Evolutionary conservation across 768 basidiomycete genomes (phyloP).

Genomic region (Pleurotus ostreatus): DNA sequence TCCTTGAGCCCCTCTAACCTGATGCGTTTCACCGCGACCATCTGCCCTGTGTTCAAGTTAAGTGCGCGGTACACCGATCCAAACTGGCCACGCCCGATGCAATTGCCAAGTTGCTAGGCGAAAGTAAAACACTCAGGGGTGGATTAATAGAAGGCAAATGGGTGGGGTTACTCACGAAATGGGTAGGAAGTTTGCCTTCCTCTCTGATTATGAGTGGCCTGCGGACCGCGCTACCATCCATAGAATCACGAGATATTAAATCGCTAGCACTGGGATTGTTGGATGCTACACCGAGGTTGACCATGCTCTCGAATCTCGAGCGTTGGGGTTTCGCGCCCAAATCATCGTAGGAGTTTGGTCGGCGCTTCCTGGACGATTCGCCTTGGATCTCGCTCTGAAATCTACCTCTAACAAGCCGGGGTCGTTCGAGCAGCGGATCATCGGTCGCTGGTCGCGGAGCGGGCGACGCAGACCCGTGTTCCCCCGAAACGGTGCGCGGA

Average conservation of each 20-base stretch:
- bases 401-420: conserved; percentile 50
- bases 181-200: conserved; percentile 74
- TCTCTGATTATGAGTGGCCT: conserved; percentile 75
- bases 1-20: conserved; percentile 86
- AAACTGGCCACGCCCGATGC: conserved; percentile 96
- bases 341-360: conserved; percentile 70
- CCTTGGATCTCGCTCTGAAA: conserved; percentile 76
- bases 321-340: conserved; percentile 48
- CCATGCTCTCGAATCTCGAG: conserved; percentile 72
- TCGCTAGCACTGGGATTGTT: conserved; percentile 62
- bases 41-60: conserved; percentile 91
- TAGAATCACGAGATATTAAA: conserved; percentile 53
- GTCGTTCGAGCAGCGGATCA: conserved; percentile 31
- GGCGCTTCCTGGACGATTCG: conserved; percentile 42
- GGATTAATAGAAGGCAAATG: conserved; percentile 7
- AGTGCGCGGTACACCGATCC: conserved; percentile 94
- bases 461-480: conserved; percentile 36
- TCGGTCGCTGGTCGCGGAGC: conserved; percentile 34
- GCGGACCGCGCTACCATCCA: conserved; percentile 61
- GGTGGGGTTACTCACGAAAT: conserved; percentile 60
- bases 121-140: conserved; percentile 10
- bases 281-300: conserved; percentile 52
- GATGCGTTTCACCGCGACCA: conserved; percentile 99
- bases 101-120: conserved; percentile 91
- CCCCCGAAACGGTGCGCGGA: conserved; percentile 56